Evolutionary conservation across 352 stramenopile genomes (phyloP).

Genomic region (Phytophthora sojae): DNA sequence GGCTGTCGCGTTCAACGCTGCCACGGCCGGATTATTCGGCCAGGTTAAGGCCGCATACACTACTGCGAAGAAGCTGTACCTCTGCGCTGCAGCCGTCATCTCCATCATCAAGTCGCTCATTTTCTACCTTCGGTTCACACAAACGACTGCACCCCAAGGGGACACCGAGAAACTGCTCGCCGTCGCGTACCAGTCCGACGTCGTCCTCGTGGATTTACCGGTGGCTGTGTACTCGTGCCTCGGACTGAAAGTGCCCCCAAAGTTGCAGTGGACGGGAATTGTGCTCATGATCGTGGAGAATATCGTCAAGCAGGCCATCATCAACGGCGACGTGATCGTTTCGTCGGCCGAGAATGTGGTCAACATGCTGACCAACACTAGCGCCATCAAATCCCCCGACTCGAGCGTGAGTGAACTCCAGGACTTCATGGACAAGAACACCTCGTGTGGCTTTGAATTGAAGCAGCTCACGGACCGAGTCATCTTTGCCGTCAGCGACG

Average conservation of each 20-base stretch:
- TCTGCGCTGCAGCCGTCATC: constrained; percentile 11
- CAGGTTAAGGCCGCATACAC: constrained; percentile 7
- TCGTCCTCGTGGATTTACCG: constrained; percentile 5
- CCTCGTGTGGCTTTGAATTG: constrained; percentile 11
- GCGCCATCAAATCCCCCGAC: not conserved
- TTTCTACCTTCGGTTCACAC: constrained; percentile 12
- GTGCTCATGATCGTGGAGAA: constrained; percentile 7
- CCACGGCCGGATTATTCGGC: constrained; percentile 50
- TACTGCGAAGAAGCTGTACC: constrained; percentile 8
- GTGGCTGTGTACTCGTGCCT: constrained; percentile 13
- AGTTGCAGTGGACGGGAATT: constrained; percentile 10
- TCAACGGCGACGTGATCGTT: constrained; percentile 15
- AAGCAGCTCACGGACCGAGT: constrained; percentile 24
- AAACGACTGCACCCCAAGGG: constrained; percentile 12
- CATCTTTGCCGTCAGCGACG: constrained; percentile 15
- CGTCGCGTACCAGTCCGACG: constrained; percentile 12
- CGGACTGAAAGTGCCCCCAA: constrained; percentile 1
- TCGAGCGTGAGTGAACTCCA: constrained; percentile 13
- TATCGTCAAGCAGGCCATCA: constrained; percentile 22
- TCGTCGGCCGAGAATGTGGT: constrained; percentile 18
- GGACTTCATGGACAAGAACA: constrained; percentile 20
- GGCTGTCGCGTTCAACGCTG: constrained; percentile 26
- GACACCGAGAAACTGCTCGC: constrained; percentile 4
- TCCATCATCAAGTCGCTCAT: constrained; percentile 17
- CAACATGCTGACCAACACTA: constrained; percentile 8